Evolutionary conservation across 768 basidiomycete genomes (phyloP), one percentile per base, ranked within the genome.

Genomic region (Trametes coccinea): DNA sequence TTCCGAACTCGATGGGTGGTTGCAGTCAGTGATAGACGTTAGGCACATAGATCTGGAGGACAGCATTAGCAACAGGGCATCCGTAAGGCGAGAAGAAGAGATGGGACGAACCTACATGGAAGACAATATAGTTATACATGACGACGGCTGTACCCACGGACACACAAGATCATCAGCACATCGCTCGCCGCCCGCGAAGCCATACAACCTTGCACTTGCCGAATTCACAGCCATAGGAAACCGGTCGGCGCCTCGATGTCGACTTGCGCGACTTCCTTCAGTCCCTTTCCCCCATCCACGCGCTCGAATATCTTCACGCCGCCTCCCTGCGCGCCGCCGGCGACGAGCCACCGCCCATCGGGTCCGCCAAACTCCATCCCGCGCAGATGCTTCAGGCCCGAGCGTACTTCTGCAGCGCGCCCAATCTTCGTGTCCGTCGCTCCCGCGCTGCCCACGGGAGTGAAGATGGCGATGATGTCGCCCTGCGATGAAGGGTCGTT

Each of bases 301-400:
- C 89, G 76, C 70, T 91, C 86, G 61, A 85, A 92, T 9, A 92
- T 72, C 71, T 88, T 90, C 40, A 90, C 81, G 0, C 90, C 90
- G 1, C 83, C 84, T 0, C 85, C 87, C 44, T 78, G 71, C 33
- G 71, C 81, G 7, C 90, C 90, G 13, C 88, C 91, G 6, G 83
- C 82, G 49, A 89, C 70, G 47, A 92, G 70, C 78, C 81, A 93
- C 64, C 71, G 79, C 45, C 83, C 79, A 41, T 89, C 80, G 2
- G 74, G 74, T 0, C 90, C 89, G 39, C 85, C 84, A 69, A 93
- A 84, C 22, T 71, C 76, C 75, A 92, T 86, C 0, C 84, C 89
- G 14, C 91, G 82, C 17, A 88, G 73, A 69, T 93, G 90, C 11
- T 79, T 80, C 63, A 93, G 69, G 2, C 90, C 90, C 0, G 88